A percentile compares a stretch with the other conserved stretches of the same genome.
Conservation (phyloP, 352 stramenopile species). For the Phytophthora melonis region DNA sequence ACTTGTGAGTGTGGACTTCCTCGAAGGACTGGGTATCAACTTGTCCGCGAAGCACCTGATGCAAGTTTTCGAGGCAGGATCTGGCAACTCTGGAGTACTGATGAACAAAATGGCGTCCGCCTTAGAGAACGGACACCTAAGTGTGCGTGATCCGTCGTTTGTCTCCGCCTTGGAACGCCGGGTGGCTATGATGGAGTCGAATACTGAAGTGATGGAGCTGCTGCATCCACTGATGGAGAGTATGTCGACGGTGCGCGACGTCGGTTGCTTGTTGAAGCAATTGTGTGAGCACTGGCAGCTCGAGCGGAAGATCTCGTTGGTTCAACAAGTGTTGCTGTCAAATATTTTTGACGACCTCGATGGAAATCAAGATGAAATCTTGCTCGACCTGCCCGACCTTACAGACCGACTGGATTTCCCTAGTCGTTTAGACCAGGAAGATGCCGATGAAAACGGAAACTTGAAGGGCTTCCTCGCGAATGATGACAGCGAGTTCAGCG, state of each 20-base stretch:
- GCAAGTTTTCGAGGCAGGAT: conserved; percentile 76
- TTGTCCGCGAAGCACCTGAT: conserved; percentile 67
- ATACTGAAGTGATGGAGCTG: conserved; percentile 72
- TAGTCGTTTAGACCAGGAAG: conserved; percentile 80
- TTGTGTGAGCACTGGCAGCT: conserved; percentile 75
- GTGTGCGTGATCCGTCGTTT: conserved; percentile 58
- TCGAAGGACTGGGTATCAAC: conserved; percentile 77
- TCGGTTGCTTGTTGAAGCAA: conserved; percentile 65
- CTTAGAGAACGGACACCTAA: conserved; percentile 77
- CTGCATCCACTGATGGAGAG: conserved; percentile 78
- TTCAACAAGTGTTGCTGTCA: conserved; percentile 82
- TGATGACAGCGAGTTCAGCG: conserved; percentile 76
- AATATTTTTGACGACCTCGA: conserved; percentile 86
- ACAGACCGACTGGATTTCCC: conserved; percentile 78
- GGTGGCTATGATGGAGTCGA: conserved; percentile 52
- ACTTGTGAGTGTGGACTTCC: conserved; percentile 87
- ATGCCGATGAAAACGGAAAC: conserved; percentile 86
- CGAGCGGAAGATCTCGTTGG: conserved; percentile 60
- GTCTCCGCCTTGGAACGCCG: conserved; percentile 34
- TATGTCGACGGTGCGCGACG: conserved; percentile 74
- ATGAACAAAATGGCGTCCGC: conserved; percentile 81
- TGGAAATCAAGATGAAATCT: conserved; percentile 80
- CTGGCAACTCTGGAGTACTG: conserved; percentile 59
- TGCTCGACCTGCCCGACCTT: conserved; percentile 67
- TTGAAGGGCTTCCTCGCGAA: conserved; percentile 72